Conservation (phyloP, 371 early-diverging fungal genomes). For the Enterocytospora artemiae region DNA sequence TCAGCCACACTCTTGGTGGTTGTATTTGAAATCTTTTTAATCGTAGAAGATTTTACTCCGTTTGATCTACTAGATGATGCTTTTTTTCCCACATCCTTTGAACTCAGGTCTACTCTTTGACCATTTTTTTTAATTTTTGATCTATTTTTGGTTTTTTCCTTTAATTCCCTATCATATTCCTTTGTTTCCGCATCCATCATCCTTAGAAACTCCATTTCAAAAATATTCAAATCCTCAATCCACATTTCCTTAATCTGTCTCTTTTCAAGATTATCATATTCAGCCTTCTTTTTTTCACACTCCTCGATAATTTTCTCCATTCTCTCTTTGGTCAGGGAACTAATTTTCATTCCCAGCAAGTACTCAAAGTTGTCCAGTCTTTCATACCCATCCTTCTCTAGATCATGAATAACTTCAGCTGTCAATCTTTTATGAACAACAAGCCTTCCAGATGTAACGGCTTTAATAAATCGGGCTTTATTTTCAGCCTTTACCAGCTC, state of each 20-base stretch:
- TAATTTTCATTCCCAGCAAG: constrained; percentile 78
- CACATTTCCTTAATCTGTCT: constrained; percentile 73
- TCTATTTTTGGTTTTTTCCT: constrained; percentile 11
- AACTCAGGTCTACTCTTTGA: background rate
- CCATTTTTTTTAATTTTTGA: background rate
- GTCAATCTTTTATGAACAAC: constrained; percentile 74
- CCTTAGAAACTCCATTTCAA: constrained; percentile 32
- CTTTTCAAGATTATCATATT: constrained; percentile 64
- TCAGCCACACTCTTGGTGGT: no score
- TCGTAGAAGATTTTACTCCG: background rate
- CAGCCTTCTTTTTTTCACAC: constrained; percentile 62
- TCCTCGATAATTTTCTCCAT: constrained; percentile 69
- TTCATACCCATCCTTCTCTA: constrained; percentile 65
- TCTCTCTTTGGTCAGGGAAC: constrained; percentile 78
- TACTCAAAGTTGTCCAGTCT: constrained; percentile 72
- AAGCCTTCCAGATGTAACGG: constrained; percentile 73
- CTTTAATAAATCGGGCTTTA: constrained; percentile 77
- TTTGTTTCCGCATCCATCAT: constrained; percentile 27
- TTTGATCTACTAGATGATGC: background rate
- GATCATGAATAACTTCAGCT: constrained; percentile 67
- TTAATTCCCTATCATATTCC: constrained; percentile 25
- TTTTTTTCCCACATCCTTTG: background rate
- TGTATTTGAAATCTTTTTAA: background rate
- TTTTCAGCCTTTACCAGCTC: constrained; percentile 72
- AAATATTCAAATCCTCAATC: constrained; percentile 67